These are phyloP conservation scores for Trypanosoma scelopori DNA, from an alignment of 208 protist genomes.

Conservation along the genomic window DNA sequence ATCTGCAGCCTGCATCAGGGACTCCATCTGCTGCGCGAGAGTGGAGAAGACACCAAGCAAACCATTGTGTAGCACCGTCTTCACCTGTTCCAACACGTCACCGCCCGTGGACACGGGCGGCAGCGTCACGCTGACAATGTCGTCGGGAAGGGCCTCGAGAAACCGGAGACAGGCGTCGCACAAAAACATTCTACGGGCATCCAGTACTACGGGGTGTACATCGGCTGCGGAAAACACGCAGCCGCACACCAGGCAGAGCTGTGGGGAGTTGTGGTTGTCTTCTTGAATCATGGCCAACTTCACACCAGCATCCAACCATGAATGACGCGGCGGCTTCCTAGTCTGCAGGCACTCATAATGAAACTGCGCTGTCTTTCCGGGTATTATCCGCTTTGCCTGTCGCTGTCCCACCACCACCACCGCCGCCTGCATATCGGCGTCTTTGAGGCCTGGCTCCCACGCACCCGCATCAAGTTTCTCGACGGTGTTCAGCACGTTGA, in stretches of 20 bases:
- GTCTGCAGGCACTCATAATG: constrained; percentile 18
- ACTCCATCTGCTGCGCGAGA: constrained; percentile 15
- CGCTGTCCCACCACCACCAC: neutral
- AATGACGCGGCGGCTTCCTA: constrained; percentile 5
- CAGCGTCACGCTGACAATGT: no score
- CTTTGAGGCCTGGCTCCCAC: constrained; percentile 13
- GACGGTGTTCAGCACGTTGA: constrained; percentile 79
- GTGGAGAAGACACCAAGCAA: constrained; percentile 8
- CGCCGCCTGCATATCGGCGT: constrained; percentile 10
- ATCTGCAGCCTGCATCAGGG: constrained; percentile 6
- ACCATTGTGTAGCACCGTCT: neutral
- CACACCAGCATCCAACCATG: neutral
- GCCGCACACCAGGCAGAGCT: no score
- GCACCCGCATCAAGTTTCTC: constrained; percentile 39
- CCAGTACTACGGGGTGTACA: no score
- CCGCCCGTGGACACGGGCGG: no score
- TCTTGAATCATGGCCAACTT: neutral
- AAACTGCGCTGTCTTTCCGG: constrained; percentile 32
- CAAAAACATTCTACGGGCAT: neutral
- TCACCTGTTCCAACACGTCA: neutral
- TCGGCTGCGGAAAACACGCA: no score
- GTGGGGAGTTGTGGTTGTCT: neutral
- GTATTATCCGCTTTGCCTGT: constrained; percentile 28
- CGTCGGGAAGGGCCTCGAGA: neutral
- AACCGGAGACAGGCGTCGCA: constrained; percentile 1